Evolutionary conservation across 495 filamentous ascomycete genomes (phyloP), one percentile per base, ranked within the genome.

Genomic region (Xylaria palmicola): DNA sequence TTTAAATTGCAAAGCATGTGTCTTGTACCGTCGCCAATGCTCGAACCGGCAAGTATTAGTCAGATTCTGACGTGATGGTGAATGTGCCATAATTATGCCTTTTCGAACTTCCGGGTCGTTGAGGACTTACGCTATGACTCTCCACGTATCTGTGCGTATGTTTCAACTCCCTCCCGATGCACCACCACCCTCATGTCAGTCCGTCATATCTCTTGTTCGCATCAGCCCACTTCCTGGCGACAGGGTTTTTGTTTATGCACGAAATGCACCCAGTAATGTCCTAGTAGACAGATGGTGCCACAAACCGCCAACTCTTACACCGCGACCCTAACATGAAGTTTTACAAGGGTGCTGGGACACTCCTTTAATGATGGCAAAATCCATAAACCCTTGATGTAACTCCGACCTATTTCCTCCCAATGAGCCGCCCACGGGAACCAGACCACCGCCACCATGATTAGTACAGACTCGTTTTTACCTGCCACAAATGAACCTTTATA

Each of bases 121-220:
- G n/a, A 34, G 5, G 32, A 34, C 32, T 6, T 8, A 39, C 50
- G 50, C 50, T 39, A 53, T 53, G 48, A 50, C 48, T 53, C 50
- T n/a, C 32, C 32, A 36, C 30, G n/a, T n/a, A 53, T 53, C 50
- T 37, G 50, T 39, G 50, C 50, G 32, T 37, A n/a, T 26, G 50
- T 53, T 53, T 53, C n/a, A 53, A 53, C 32, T 26, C 30, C 24
- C 19, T n/a, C 20, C 43, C 36, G 17, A 30, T 27, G 50, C 37
- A n/a, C n/a, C n/a, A n/a, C n/a, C n/a, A n/a, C n/a, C n/a, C n/a
- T n/a, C n/a, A n/a, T n/a, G n/a, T n/a, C 17, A 52, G 32, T 37
- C 57, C 41, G 36, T 60, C 60, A 57, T 27, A 17, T 62, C 61
- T 59, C 40, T 32, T 55, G 15, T 55, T 43, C 26, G 37, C 52